Evolutionary conservation across 805 yeast species (phyloP), one percentile per base, ranked within the genome.

Genomic region (Saccharomycopsis oosterbeekiorum): DNA sequence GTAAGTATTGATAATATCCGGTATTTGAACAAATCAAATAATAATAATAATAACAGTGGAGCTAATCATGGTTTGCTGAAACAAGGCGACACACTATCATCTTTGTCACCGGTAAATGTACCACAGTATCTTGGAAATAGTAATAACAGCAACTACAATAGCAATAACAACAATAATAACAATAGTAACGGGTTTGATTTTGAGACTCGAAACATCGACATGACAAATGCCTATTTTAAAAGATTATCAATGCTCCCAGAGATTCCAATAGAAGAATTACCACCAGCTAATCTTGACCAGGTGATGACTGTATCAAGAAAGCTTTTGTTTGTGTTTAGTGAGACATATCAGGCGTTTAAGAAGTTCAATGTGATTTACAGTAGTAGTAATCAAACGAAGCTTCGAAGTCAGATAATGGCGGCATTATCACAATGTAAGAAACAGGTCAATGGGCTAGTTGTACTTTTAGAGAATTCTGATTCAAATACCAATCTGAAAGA

Each of bases 191-290:
- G 42, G 6, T 42, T 26, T 40, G 57, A 39, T 34, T 36, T 42
- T 24, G 51, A 58, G 26, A 40, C 50, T 21, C 24, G 43, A 19
- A 53, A 54, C 24, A 59, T 60, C 51, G 80, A 75, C 50, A 77
- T 75, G 62, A 76, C 79, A 19, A 75, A 76, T 4, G 81, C 82
- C 1, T 78, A 78, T 66, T 77, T 78, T 64, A 68, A 79, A 64
- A 69, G 83, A 60, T 68, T 79, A 53, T 77, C 81, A 0, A 78
- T 81, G 0, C 68, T 79, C 17, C 78, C 75, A 4, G 58, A 56
- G 54, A 40, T 56, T 4, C 36, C 50, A 12, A 26, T 21, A 40
- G 53, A 56, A n/a, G 14, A 56, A 24, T 40, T 26, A 47, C 53
- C 36, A 11, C 26, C 34, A 10, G 53, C 34, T 8, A 47, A 56